Evolutionary conservation across 768 basidiomycete genomes (phyloP).

Genomic region (Mycena kentingensis): DNA sequence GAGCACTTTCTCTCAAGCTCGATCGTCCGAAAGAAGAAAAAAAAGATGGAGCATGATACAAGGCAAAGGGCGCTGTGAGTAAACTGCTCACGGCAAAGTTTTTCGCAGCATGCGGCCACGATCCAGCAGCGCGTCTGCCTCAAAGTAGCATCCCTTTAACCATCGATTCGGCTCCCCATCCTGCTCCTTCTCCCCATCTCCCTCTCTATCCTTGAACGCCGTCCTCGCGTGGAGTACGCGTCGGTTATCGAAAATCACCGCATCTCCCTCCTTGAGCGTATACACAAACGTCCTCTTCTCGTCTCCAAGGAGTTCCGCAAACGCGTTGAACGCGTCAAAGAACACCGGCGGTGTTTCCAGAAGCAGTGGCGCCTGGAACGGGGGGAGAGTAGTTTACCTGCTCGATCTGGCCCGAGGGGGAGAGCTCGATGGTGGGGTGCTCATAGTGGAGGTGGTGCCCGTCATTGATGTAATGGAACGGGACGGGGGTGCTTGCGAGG

Average conservation of each 20-base stretch:
- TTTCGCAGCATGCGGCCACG: conserved; percentile 54
- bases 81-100: conserved; percentile 22
- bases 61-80: too few species aligned
- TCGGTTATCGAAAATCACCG: conserved; percentile 90
- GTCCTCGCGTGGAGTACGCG: conserved; percentile 86
- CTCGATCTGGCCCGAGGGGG: conserved; percentile 41
- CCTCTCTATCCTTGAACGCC: conserved; percentile 58
- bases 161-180: conserved; percentile 68
- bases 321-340: conserved; percentile 63
- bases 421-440: conserved; percentile 78
- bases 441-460: conserved; percentile 75
- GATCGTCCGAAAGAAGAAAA: too few species aligned
- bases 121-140: conserved; percentile 66
- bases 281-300: conserved; percentile 57
- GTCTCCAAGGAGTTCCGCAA: conserved; percentile 59
- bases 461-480: conserved; percentile 91
- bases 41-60: too few species aligned
- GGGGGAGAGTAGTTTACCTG: conserved; percentile 92
- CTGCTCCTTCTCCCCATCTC: conserved; percentile 28
- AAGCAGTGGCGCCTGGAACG: conserved; percentile 85
- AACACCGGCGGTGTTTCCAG: conserved; percentile 55
- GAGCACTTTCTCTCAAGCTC: too few species aligned
- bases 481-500: conserved; percentile 67
- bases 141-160: conserved; percentile 88
- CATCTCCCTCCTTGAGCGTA: conserved; percentile 78